Percentiles rank a stretch among this genome's conserved stretches.
Evolutionary conservation across 108 stramenopile genomes (phyloP).

Genomic region (Stephanodiscus triporus): DNA sequence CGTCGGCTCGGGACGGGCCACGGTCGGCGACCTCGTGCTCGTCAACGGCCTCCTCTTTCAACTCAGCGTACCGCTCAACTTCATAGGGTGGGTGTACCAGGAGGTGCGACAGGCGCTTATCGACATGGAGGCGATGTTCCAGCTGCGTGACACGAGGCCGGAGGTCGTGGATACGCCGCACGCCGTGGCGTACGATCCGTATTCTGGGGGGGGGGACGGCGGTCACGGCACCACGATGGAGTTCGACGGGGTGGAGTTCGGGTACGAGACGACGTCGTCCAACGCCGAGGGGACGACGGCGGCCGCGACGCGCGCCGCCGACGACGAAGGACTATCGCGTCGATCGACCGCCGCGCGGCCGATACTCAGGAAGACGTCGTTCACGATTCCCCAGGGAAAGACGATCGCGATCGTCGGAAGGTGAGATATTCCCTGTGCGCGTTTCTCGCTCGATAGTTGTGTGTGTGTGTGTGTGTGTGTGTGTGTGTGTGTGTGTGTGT

Average conservation of each 20-base stretch:
- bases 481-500: too few relatives aligned
- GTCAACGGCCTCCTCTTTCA: conserved; percentile 55
- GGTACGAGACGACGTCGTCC: background rate
- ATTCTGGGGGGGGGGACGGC: conserved; percentile 5
- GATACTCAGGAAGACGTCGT: conserved; percentile 23
- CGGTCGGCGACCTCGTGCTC: conserved; percentile 52
- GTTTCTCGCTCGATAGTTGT: background rate
- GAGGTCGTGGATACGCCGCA: conserved; percentile 41
- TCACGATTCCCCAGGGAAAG: conserved; percentile 44
- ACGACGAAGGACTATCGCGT: too few relatives aligned
- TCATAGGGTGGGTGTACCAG: conserved; percentile 47
- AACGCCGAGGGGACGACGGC: conserved; percentile 33
- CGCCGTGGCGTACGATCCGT: conserved; percentile 45
- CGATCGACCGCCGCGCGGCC: conserved; percentile 16
- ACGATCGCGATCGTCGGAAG: conserved; percentile 40
- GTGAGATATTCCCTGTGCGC: background rate
- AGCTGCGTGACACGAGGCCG: conserved; percentile 35
- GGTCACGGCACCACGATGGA: background rate
- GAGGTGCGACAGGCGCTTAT: conserved; percentile 50
- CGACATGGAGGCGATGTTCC: conserved; percentile 53
- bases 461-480: too few relatives aligned
- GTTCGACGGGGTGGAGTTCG: background rate
- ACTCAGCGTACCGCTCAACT: conserved; percentile 45
- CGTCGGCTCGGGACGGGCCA: conserved; percentile 40
- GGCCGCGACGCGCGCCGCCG: conserved; percentile 6